A percentile compares a stretch with the other conserved stretches of the same genome.
phyloP scores from a whole-genome alignment of 306 rosid genomes.

The Luffa aegyptiaca region DNA sequence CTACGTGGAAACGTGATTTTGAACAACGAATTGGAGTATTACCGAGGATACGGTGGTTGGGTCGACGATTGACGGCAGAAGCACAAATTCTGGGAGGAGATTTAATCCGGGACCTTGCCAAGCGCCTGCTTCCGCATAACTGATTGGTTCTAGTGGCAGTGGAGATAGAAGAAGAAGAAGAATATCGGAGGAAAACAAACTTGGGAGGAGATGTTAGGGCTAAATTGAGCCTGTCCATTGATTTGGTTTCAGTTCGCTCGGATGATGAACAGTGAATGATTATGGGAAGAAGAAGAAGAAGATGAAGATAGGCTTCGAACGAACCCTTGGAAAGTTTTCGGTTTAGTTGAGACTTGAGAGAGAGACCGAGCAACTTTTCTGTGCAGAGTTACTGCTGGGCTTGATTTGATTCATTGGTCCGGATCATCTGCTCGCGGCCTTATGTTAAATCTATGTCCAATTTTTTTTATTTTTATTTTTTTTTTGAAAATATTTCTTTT shows the following conservation, averaged over 20 bases:
- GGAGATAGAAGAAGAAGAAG: neutral
- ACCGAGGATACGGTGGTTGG: slow-evolving; percentile 10
- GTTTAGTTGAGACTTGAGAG: neutral
- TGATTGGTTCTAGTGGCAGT: neutral
- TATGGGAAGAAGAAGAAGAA: neutral
- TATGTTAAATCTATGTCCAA: neutral
- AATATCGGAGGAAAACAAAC: neutral
- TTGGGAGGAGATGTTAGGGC: slow-evolving; percentile 10
- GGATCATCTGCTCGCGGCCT: neutral
- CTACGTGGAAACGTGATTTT: neutral
- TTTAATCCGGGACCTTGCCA: slow-evolving; percentile 2
- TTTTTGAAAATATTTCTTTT: too few relatives aligned
- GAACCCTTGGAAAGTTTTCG: neutral
- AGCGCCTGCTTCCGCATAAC: neutral
- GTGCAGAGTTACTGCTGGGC: neutral
- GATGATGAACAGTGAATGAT: neutral
- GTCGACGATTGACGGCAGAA: slow-evolving; percentile 7
- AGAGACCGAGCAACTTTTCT: neutral
- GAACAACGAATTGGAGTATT: neutral
- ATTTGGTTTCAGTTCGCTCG: neutral
- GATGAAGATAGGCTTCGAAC: slow-evolving; percentile 1
- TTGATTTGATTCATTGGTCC: neutral
- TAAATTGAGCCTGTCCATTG: slow-evolving; percentile 15
- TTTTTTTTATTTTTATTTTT: neutral
- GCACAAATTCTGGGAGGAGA: slow-evolving; percentile 2